A percentile compares a stretch with the other conserved stretches of the same genome.
phyloP scores from a whole-genome alignment of 2,329 filamentous ascomycete species.

The Harringtonia aguacate region DNA sequence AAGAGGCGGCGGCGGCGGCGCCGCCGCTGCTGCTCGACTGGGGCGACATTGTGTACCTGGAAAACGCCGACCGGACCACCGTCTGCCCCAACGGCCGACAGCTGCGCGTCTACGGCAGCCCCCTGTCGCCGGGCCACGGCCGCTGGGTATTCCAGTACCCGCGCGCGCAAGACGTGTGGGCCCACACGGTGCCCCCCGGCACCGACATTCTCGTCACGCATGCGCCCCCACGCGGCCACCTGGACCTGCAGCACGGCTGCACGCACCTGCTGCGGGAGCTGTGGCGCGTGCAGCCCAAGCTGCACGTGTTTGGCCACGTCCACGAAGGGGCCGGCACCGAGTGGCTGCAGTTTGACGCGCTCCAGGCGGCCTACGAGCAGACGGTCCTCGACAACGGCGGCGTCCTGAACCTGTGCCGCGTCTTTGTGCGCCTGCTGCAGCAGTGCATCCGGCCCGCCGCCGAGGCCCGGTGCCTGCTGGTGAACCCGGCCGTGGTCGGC shows the following conservation, averaged over 20 bases:
- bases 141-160: slow-evolving; percentile 33
- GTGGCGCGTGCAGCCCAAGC: slow-evolving; percentile 19
- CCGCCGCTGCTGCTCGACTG: slow-evolving; percentile 17
- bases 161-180: slow-evolving; percentile 17
- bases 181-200: slow-evolving; percentile 12
- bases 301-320: slow-evolving; percentile 27
- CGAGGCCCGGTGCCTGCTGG: slow-evolving; percentile 1
- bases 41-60: slow-evolving; percentile 23
- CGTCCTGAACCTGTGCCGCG: not conserved
- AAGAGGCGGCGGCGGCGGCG: not conserved
- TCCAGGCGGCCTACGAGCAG: slow-evolving; percentile 8
- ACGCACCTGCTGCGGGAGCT: slow-evolving; percentile 17
- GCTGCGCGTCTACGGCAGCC: slow-evolving; percentile 25
- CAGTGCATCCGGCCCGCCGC: not conserved
- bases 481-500: slow-evolving; percentile 3
- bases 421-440: not conserved
- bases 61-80: slow-evolving; percentile 17
- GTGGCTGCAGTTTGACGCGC: slow-evolving; percentile 5
- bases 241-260: slow-evolving; percentile 21
- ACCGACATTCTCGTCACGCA: slow-evolving; percentile 25
- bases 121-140: slow-evolving; percentile 20
- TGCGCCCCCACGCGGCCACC: slow-evolving; percentile 19
- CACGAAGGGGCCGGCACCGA: slow-evolving; percentile 16
- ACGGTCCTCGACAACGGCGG: slow-evolving; percentile 4
- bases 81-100: slow-evolving; percentile 17